phyloP scores from a whole-genome alignment of 2,329 filamentous ascomycete species.

The Amphichorda felina region DNA sequence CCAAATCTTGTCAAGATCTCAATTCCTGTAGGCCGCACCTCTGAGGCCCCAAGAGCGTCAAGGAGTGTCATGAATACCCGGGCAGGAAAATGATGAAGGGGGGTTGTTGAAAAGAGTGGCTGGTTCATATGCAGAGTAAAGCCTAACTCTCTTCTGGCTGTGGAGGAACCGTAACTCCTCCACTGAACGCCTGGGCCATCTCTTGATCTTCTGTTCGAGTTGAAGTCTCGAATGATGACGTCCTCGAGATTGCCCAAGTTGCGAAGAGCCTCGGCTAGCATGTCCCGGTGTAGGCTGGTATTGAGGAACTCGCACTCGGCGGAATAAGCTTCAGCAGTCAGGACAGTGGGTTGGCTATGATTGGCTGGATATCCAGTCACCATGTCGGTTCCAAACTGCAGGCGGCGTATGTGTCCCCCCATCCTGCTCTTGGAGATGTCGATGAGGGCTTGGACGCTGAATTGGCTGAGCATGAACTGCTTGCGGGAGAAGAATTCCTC shows the following conservation, averaged over 20 bases:
- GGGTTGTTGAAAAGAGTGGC: too few species aligned
- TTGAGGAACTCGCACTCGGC: constrained; percentile 5
- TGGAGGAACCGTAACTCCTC: constrained; percentile 39
- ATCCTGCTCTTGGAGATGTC: constrained; percentile 38
- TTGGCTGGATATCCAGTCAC: background rate
- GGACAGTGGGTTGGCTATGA: too few species aligned
- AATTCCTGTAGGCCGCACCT: constrained; percentile 24
- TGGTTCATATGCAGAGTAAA: background rate
- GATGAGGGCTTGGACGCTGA: constrained; percentile 42
- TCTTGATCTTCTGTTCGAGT: constrained; percentile 32
- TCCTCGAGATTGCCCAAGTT: constrained; percentile 41
- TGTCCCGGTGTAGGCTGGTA: constrained; percentile 34
- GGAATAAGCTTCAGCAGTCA: background rate
- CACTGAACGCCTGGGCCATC: constrained; percentile 32
- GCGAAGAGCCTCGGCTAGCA: constrained; percentile 44
- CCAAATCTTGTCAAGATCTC: constrained; percentile 31
- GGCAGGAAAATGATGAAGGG: too few species aligned
- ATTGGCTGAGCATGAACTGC: constrained; percentile 51
- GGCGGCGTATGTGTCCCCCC: constrained; percentile 19
- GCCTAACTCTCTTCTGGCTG: background rate
- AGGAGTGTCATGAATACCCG: constrained; percentile 24
- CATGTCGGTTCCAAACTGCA: constrained; percentile 19
- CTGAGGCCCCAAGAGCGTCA: constrained; percentile 27
- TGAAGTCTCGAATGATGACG: constrained; percentile 48
- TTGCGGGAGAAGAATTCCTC: constrained; percentile 53